Evolutionary conservation across 805 yeast genomes (phyloP).

Genomic region (Yamadazyma sp.): DNA sequence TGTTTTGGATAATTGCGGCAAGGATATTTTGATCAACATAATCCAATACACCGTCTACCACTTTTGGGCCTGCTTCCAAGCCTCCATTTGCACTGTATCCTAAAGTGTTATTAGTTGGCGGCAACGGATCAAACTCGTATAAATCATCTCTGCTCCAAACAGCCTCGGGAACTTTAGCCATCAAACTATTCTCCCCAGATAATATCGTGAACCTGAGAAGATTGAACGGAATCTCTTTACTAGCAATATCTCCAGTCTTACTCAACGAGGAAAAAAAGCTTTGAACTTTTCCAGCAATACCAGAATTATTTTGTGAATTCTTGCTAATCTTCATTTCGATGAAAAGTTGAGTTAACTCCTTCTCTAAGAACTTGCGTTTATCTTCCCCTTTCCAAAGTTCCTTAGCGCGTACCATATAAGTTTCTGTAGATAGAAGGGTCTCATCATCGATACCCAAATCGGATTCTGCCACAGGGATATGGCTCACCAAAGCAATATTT

Average conservation of each 20-base stretch:
- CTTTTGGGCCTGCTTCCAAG: slow-evolving; percentile 15
- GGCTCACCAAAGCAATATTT: slow-evolving; percentile 38
- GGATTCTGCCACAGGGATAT: slow-evolving; percentile 22
- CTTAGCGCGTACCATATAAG: slow-evolving; percentile 58
- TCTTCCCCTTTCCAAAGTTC: slow-evolving; percentile 52
- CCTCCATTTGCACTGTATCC: slow-evolving; percentile 43
- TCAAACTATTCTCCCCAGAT: slow-evolving; percentile 67
- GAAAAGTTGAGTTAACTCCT: slow-evolving; percentile 33
- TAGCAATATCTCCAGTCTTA: slow-evolving; percentile 5
- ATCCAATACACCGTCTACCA: slow-evolving; percentile 36
- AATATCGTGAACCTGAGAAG: slow-evolving; percentile 66
- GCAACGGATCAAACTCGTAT: slow-evolving; percentile 70
- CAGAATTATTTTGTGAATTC: slow-evolving; percentile 1
- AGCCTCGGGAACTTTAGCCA: slow-evolving; percentile 64
- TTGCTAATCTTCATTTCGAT: slow-evolving; percentile 2
- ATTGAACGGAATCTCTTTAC: slow-evolving; percentile 52
- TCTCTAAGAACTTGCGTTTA: slow-evolving; percentile 48
- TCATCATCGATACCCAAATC: slow-evolving; percentile 26
- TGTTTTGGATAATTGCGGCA: slow-evolving; percentile 41
- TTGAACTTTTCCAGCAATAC: slow-evolving; percentile 16
- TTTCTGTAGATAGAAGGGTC: slow-evolving; percentile 47
- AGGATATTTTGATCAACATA: slow-evolving; percentile 49
- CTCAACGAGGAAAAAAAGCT: slow-evolving; percentile 15
- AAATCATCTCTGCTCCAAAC: slow-evolving; percentile 64
- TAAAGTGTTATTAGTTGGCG: slow-evolving; percentile 45